Percentiles rank a stretch among this genome's conserved stretches.
phyloP scores from a whole-genome alignment of 2,329 filamentous ascomycete genomes.

The Lasiodiplodia theobromae region DNA sequence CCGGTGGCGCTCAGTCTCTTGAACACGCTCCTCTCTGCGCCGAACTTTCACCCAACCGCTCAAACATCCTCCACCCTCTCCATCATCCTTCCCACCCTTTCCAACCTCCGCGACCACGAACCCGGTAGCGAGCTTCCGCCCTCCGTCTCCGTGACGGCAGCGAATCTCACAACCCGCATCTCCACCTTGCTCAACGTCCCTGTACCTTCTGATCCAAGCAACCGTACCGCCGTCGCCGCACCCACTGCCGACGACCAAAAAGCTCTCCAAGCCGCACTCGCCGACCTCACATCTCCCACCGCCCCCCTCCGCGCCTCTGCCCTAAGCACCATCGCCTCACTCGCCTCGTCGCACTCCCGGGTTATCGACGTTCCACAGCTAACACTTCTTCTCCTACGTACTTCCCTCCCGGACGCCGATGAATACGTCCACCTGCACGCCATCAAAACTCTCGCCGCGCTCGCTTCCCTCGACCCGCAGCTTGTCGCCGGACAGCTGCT shows the following conservation, averaged over 20 bases:
- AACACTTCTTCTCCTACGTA: slow-evolving; percentile 69
- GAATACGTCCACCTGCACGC: slow-evolving; percentile 76
- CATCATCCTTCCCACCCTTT: slow-evolving; percentile 37
- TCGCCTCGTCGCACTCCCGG: slow-evolving; percentile 60
- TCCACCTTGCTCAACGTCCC: slow-evolving; percentile 55
- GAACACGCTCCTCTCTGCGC: slow-evolving; percentile 44
- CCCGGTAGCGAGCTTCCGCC: slow-evolving; percentile 49
- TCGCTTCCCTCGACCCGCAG: slow-evolving; percentile 68
- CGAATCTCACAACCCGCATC: slow-evolving; percentile 48
- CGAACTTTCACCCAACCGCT: slow-evolving; percentile 43
- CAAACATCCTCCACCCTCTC: slow-evolving; percentile 37
- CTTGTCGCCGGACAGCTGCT: slow-evolving; percentile 66
- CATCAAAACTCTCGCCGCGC: slow-evolving; percentile 68
- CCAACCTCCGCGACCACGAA: slow-evolving; percentile 37
- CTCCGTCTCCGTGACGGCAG: slow-evolving; percentile 16
- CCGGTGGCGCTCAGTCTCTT: slow-evolving; percentile 52
- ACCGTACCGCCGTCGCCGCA: slow-evolving; percentile 64
- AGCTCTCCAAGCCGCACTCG: slow-evolving; percentile 19
- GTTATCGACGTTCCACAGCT: slow-evolving; percentile 72
- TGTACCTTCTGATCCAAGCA: slow-evolving; percentile 40
- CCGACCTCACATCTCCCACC: slow-evolving; percentile 36
- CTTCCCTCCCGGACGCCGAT: slow-evolving; percentile 69
- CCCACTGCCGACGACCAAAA: slow-evolving; percentile 43
- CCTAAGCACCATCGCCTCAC: slow-evolving; percentile 52
- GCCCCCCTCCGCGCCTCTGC: slow-evolving; percentile 49